These are phyloP conservation scores for Candida boleticola DNA, from an alignment of 805 yeast genomes.

Conservation along the genomic window DNA sequence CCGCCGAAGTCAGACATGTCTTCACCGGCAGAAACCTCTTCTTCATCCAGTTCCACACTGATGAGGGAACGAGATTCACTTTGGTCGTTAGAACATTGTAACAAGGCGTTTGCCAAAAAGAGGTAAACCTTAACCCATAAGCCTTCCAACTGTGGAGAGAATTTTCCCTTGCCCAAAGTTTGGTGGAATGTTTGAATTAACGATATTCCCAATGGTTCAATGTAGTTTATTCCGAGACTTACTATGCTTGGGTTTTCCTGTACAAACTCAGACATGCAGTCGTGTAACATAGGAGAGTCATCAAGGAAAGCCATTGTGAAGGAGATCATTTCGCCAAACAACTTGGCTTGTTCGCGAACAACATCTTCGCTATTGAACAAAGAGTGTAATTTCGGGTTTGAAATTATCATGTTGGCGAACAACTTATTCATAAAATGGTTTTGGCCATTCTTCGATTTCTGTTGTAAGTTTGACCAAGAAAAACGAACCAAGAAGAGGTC, in stretches of 20 bases:
- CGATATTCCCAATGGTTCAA: constrained; percentile 43
- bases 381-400: constrained; percentile 24
- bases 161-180: constrained; percentile 30
- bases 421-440: constrained; percentile 29
- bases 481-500: constrained; percentile 23
- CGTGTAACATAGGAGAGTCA: constrained; percentile 24
- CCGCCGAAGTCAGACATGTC: constrained; percentile 2
- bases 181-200: constrained; percentile 37
- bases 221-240: constrained; percentile 23
- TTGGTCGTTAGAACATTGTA: constrained; percentile 21
- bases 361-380: constrained; percentile 18
- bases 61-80: constrained; percentile 24
- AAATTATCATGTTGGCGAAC: constrained; percentile 31
- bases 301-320: constrained; percentile 31
- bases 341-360: constrained; percentile 28
- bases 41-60: constrained; percentile 10
- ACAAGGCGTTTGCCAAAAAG: constrained; percentile 37
- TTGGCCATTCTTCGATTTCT: constrained; percentile 26
- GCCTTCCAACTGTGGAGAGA: constrained; percentile 30
- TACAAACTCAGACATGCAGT: constrained; percentile 32
- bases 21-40: constrained; percentile 8
- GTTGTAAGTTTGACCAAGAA: constrained; percentile 34
- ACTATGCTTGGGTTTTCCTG: constrained; percentile 28
- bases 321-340: constrained; percentile 35
- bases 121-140: constrained; percentile 41